Evolutionary conservation across 164 flowering plant genomes (phyloP), one percentile per base, ranked within the genome.

Genomic region (Cinnamomum micranthum): DNA sequence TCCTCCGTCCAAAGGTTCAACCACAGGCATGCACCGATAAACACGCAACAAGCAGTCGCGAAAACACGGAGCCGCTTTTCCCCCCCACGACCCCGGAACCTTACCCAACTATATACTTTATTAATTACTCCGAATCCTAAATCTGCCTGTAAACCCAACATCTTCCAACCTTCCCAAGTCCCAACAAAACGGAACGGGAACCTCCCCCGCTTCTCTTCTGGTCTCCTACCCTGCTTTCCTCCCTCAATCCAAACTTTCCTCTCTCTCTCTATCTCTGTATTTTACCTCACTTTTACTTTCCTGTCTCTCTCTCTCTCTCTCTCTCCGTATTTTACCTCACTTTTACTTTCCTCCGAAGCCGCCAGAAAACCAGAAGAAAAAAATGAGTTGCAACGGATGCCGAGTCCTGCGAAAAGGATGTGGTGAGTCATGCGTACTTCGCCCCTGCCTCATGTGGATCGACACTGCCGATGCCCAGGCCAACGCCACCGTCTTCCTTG

Each of bases 341-440:
- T 31, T 31, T 31, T 4, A 31, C 35, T 52, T 52, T 52, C 6
- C 59, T 52, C 19, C 4, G 14, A 52, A 31, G 0, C 20, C 59
- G 20, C 20, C 14, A 52, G 59, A 52, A 52, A 52, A 52, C 3
- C 20, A 1, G 59, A 14, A 17, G 19, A 20, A 13, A 65, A 63
- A 25, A 25, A 92, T 92, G 97, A 93, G 97, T 77, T 93, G 97
- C 91, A 93, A 93, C 77, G 97, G 97, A 0, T 92, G 97, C 79
- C 75, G 97, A 28, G 91, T 89, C n/a, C 83, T 92, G 24, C 85
- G 97, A 68, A 92, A 88, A 74, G 95, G 92, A 0, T 92, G 97
- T 86, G 85, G 91, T 79, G 95, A 88, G 23, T 66, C 80, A 14
- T 92, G 97, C 81, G 76, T 90, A 52, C 86, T 92, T 4, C 80